Percentiles rank a stretch among this genome's conserved stretches.
phyloP scores from a whole-genome alignment of 495 filamentous ascomycete genomes.

The Penicillium daleae region DNA sequence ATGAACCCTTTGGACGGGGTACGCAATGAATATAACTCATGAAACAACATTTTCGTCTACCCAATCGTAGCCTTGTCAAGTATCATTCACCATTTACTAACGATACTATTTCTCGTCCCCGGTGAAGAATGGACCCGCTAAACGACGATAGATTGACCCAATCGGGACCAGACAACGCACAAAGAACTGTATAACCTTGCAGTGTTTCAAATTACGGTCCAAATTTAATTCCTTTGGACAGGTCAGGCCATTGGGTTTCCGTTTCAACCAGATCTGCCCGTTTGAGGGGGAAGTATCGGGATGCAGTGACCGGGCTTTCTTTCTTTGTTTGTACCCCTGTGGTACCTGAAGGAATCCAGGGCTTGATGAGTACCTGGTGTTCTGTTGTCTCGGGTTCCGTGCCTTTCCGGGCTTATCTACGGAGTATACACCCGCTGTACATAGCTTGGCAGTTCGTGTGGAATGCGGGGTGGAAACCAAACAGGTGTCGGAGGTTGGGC shows the following conservation, averaged over 20 bases:
- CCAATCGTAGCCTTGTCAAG: background rate
- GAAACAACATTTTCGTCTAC: conserved; percentile 10
- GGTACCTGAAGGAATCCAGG: background rate
- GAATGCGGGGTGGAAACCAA: background rate
- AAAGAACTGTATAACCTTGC: background rate
- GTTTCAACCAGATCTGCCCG: too few species aligned
- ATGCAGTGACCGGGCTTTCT: background rate
- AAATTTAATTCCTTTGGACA: background rate
- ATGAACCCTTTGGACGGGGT: conserved; percentile 28
- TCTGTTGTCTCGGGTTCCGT: background rate
- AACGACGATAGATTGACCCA: background rate
- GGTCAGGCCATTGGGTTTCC: background rate
- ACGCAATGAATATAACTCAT: conserved; percentile 36
- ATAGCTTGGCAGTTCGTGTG: background rate
- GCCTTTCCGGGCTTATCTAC: background rate
- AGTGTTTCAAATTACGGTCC: background rate
- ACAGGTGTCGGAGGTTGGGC: background rate
- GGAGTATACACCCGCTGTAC: background rate
- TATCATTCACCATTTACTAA: background rate
- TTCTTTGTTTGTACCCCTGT: too few species aligned
- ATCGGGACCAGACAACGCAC: background rate
- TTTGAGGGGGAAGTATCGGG: background rate
- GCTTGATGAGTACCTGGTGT: background rate
- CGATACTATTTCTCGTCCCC: background rate
- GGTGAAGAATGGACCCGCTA: background rate